Evolutionary conservation across 176 grass and related monocot species (phyloP).

Genomic region (Calamus simplicifolius): DNA sequence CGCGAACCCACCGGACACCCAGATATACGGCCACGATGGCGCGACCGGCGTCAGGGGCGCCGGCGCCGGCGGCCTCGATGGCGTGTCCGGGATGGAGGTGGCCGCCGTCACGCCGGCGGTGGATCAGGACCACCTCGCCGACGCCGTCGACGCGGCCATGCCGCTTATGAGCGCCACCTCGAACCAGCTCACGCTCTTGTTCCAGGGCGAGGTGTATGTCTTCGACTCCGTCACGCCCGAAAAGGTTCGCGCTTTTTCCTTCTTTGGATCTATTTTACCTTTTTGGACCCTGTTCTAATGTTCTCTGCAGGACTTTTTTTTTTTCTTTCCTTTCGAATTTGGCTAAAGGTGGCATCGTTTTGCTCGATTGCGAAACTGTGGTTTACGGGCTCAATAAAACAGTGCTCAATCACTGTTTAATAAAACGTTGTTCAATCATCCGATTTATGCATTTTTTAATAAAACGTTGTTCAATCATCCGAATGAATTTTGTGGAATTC

Average conservation of each 20-base stretch:
- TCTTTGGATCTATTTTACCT: background rate
- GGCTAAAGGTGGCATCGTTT: too few species aligned
- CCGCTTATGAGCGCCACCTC: slow-evolving; percentile 29
- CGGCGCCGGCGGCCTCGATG: background rate
- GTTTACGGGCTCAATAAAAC: too few species aligned
- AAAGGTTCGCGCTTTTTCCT: slow-evolving; percentile 29
- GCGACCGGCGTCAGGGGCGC: slow-evolving; percentile 17
- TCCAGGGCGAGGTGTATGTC: slow-evolving; percentile 95
- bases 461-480: too few species aligned
- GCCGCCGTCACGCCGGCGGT: slow-evolving; percentile 8
- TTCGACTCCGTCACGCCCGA: slow-evolving; percentile 90
- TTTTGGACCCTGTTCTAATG: background rate
- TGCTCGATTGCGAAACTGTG: too few species aligned
- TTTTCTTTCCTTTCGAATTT: too few species aligned
- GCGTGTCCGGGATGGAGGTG: slow-evolving; percentile 5
- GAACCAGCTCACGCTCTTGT: slow-evolving; percentile 86
- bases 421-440: too few species aligned
- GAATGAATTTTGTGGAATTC: background rate
- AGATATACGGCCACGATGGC: background rate
- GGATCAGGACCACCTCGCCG: slow-evolving; percentile 25
- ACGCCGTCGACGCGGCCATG: slow-evolving; percentile 29
- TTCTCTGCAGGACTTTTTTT: background rate
- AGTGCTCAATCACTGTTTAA: too few species aligned
- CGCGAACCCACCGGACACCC: slow-evolving; percentile 3
- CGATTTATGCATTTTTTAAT: too few species aligned